Evolutionary conservation across 306 rosid species (phyloP).

Genomic region (Trifolium fragiferum): DNA sequence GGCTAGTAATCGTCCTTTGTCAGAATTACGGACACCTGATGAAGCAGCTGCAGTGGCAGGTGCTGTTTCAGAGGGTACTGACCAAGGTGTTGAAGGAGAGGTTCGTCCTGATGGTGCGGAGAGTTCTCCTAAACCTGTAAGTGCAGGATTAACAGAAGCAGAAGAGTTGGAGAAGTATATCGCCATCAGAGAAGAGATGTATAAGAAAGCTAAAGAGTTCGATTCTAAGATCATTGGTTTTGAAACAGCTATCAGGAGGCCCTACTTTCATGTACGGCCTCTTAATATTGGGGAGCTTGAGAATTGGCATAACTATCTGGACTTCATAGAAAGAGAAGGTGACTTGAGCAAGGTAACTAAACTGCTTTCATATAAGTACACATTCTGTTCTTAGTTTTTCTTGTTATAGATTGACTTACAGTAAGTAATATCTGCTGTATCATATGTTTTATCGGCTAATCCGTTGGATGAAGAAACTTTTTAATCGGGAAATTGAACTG

Average conservation of each 20-base stretch:
- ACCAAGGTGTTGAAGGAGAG: conserved; percentile 64
- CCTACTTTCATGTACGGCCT: conserved; percentile 95
- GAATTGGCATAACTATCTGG: conserved; percentile 95
- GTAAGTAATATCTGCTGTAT: conserved; percentile 77
- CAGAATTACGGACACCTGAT: conserved; percentile 77
- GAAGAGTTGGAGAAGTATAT: conserved; percentile 99
- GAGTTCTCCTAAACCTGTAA: conserved; percentile 72
- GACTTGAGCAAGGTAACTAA: conserved; percentile 91
- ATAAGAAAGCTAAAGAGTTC: conserved; percentile 97
- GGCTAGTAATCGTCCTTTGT: conserved; percentile 82
- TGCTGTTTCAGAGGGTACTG: conserved; percentile 58
- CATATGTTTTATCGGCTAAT: conserved; percentile 91
- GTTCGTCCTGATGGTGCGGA: conserved; percentile 63
- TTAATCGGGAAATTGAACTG: conserved; percentile 96
- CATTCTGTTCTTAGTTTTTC: conserved; percentile 53
- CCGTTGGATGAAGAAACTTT: conserved; percentile 96
- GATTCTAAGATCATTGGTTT: conserved; percentile 99
- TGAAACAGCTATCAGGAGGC: conserved; percentile 99
- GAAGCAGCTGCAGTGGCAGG: conserved; percentile 64
- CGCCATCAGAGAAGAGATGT: conserved; percentile 94
- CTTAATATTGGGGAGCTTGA: conserved; percentile 95
- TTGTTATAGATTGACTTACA: conserved; percentile 71
- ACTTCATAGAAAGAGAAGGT: conserved; percentile 90
- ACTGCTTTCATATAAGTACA: conserved; percentile 46
- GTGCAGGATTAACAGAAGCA: conserved; percentile 94